Conservation (phyloP, 371 early-diverging fungal species). For the Zopfochytrium polystomum region DNA sequence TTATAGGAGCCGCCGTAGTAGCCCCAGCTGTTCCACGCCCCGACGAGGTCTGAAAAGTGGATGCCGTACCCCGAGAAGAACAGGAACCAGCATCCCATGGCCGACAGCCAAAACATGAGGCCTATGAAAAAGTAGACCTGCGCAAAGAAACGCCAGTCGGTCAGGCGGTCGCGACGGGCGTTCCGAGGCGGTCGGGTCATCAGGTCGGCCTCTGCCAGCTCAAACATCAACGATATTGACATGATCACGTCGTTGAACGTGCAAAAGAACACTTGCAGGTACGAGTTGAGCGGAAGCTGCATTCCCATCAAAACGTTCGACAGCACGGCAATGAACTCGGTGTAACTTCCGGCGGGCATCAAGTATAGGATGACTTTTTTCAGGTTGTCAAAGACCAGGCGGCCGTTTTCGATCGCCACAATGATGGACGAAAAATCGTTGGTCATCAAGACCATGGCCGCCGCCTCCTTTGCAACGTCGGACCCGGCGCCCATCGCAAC, state of each 20-base stretch:
- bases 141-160: conserved; percentile 49
- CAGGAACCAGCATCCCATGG: conserved; percentile 60
- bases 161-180: conserved; percentile 58
- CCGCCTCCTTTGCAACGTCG: conserved; percentile 87
- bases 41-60: conserved; percentile 48
- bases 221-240: conserved; percentile 66
- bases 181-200: conserved; percentile 60
- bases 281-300: conserved; percentile 61
- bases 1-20: conserved; percentile 3
- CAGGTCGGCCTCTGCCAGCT: conserved; percentile 60
- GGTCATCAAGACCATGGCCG: conserved; percentile 81
- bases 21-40: conserved; percentile 47
- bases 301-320: conserved; percentile 66
- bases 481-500: conserved; percentile 81
- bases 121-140: conserved; percentile 70
- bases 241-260: conserved; percentile 51
- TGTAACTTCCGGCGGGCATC: conserved; percentile 34
- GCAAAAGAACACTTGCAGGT: conserved; percentile 65
- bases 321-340: conserved; percentile 68
- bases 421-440: conserved; percentile 80
- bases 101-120: conserved; percentile 54
- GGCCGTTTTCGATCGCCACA: conserved; percentile 78
- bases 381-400: conserved; percentile 78
- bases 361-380: conserved; percentile 76
- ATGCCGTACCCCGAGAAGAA: conserved; percentile 55